A percentile compares a stretch with the other conserved stretches of the same genome.
phyloP scores from a whole-genome alignment of 2,329 filamentous ascomycete genomes.

The Alternaria sp. region DNA sequence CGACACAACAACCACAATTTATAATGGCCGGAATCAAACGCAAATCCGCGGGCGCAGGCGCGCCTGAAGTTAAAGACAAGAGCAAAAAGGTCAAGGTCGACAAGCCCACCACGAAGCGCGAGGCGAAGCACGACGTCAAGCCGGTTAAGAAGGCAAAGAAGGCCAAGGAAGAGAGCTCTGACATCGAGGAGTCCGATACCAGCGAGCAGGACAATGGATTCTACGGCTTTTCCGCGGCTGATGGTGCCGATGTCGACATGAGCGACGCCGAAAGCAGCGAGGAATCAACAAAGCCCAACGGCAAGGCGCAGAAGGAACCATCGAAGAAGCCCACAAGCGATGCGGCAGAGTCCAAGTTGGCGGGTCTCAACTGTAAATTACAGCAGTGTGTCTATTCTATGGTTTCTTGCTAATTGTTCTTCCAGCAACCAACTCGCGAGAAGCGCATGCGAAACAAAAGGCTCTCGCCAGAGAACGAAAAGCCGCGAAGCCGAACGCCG shows the following conservation, averaged over 20 bases:
- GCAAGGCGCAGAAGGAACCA: conserved; percentile 30
- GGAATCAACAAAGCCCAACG: conserved; percentile 25
- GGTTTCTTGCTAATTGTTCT: conserved; percentile 20
- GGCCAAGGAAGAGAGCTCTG: conserved; percentile 37
- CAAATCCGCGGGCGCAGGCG: conserved; percentile 35
- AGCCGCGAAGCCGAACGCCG: conserved; percentile 90
- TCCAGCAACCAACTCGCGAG: conserved; percentile 75
- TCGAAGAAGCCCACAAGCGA: conserved; percentile 32
- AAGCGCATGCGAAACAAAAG: conserved; percentile 94
- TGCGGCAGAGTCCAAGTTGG: conserved; percentile 34
- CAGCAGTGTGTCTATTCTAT: neutral
- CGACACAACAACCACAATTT: conserved; percentile 12
- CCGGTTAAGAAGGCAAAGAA: conserved; percentile 43
- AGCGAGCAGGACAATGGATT: conserved; percentile 50
- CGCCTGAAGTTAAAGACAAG: conserved; percentile 32
- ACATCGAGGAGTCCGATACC: conserved; percentile 47
- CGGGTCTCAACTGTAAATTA: conserved; percentile 39
- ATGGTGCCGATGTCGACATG: conserved; percentile 38
- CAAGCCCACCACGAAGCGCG: conserved; percentile 41
- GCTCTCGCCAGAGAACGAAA: conserved; percentile 87
- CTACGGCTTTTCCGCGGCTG: conserved; percentile 45
- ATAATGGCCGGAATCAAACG: conserved; percentile 51
- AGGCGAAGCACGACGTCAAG: conserved; percentile 38
- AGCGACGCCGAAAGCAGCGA: conserved; percentile 30
- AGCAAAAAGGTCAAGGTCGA: conserved; percentile 53